Evolutionary conservation across 371 early-diverging fungal genomes (phyloP).

Genomic region (Nosema muscidifuracis): DNA sequence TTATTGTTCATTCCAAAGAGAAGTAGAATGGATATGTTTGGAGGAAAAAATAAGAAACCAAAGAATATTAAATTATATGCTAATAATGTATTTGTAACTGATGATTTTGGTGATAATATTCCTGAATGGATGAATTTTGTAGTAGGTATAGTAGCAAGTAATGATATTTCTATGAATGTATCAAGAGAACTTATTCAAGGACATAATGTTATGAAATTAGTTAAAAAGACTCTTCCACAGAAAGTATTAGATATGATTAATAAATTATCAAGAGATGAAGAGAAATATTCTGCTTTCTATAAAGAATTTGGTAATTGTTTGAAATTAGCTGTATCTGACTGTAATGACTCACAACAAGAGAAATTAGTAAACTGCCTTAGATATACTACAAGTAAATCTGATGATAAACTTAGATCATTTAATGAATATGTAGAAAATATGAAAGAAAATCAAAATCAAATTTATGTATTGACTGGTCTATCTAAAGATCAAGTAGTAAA

Average conservation of each 20-base stretch:
- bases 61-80: constrained; percentile 88
- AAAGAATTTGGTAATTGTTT: constrained; percentile 80
- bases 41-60: constrained; percentile 73
- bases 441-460: constrained; percentile 75
- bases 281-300: constrained; percentile 79
- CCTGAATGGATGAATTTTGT: constrained; percentile 79
- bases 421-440: constrained; percentile 76
- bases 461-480: constrained; percentile 74
- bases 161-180: constrained; percentile 87
- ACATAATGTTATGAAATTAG: constrained; percentile 81
- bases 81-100: constrained; percentile 88
- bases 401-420: constrained; percentile 72
- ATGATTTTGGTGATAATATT: constrained; percentile 72
- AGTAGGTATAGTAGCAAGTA: constrained; percentile 81
- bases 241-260: constrained; percentile 80
- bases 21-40: constrained; percentile 77
- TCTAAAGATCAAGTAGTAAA: constrained; percentile 68
- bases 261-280: constrained; percentile 74
- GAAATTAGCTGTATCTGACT: constrained; percentile 83
- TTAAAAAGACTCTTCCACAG: constrained; percentile 80
- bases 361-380: constrained; percentile 79
- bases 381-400: constrained; percentile 81
- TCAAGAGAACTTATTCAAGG: constrained; percentile 89
- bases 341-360: constrained; percentile 70
- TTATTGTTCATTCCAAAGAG: constrained; percentile 78